Evolutionary conservation across 805 yeast species (phyloP), one percentile per base, ranked within the genome.

Genomic region (Pichia exigua): DNA sequence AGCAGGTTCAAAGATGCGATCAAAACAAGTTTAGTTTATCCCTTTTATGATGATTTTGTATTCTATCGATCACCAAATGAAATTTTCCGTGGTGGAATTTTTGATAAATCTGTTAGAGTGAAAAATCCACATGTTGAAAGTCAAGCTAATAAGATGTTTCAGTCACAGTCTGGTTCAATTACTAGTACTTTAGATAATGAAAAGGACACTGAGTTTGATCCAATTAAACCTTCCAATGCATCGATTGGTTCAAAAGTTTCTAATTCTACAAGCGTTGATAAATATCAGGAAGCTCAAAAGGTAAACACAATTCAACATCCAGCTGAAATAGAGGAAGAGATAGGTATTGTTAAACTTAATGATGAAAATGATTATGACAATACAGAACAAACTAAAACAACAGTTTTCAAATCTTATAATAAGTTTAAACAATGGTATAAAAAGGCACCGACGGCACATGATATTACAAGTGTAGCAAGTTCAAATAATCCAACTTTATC

Each of bases 61-160:
- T 85, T 87, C 62, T 85, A 74, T 61, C 72, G 79, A 50, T 82
- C 97, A 0, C 66, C 69, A 2, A 74, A 68, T 41, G 95, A 88
- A 56, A 67, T 88, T 15, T 94, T 82, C 65, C 77, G 97, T 56
- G 99, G 97, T 47, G 99, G 99, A 18, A 81, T 92, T 24, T 92
- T 98, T 98, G 90, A 85, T 56, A 72, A 73, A 22, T 51, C 66
- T 0, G 61, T 45, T 1, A 61, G 72, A 44, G 58, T 62, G 11
- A 45, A 24, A 3, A 17, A 15, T 3, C 4, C 35, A 4, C 21
- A n/a, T 0, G 28, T 26, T 26, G 21, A 27, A n/a, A 42, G 9
- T n/a, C 18, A 26, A 5, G 20, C 27, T 8, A 17, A 20, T 7
- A n/a, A 42, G n/a, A 6, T 17, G 21, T 21, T 22, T 15, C 30